Evolutionary conservation across 2,329 filamentous ascomycete species (phyloP), one percentile per base, ranked within the genome.

Genomic region (Drechslerella dactyloides): DNA sequence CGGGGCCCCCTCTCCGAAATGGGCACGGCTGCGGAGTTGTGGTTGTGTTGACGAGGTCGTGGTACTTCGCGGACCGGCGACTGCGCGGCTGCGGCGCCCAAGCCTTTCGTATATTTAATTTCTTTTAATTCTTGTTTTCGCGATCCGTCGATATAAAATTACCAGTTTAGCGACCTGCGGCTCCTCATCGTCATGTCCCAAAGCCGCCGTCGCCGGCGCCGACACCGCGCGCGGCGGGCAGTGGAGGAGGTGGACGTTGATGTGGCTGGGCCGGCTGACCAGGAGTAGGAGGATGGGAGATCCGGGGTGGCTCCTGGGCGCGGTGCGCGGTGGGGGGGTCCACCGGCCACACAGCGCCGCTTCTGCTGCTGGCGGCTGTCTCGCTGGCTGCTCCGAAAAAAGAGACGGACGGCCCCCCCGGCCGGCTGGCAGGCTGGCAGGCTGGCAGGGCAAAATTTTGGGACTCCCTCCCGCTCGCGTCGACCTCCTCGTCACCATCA

Each of bases 261-360:
- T 72, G 68, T 72, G 68, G 68, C 68, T 72, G 68, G 68, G 68
- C 60, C 60, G 68, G 56, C 68, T 61, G 61, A 61, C 55, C 68
- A 61, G 68, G 68, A 72, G 60, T 60, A 65, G 68, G 60, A 65
- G 68, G 68, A 65, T 72, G 60, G 60, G 64, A 65, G 68, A 72
- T 72, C 68, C 68, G 68, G 68, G 68, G 68, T 72, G 68, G 68
- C 4, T 44, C 40, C 4, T 48, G n/a, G n/a, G n/a, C 44, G 19
- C 21, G 44, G 44, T n/a, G 64, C 68, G 64, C 68, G 68, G 68
- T 72, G 68, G 68, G 68, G 66, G 68, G 68, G 68, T 64, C 60
- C 24, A 61, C 68, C 68, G 68, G 59, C 66, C 58, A 60, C 66
- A 59, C 64, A 72, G 60, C 68, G 60, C 64, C 68, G 13, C 21